Conservation (phyloP, 2,329 filamentous ascomycete species). For the Cladosporium sp. region DNA sequence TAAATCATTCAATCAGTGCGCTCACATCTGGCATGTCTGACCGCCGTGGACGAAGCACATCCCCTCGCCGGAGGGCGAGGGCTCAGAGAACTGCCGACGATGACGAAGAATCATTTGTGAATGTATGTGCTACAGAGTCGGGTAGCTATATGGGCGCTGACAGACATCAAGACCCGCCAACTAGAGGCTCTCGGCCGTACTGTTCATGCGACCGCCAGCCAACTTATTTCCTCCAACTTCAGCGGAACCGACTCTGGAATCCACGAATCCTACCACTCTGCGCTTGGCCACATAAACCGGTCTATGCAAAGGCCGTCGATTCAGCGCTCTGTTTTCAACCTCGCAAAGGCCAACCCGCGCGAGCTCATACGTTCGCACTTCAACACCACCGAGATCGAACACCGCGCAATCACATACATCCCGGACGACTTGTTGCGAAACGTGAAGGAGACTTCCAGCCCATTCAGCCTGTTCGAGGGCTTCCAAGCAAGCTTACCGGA, state of each 20-base stretch:
- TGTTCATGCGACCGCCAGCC: constrained; percentile 86
- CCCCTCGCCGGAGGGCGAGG: constrained; percentile 18
- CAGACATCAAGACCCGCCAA: constrained; percentile 65
- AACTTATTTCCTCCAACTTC: constrained; percentile 59
- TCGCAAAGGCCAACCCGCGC: constrained; percentile 85
- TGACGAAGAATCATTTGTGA: constrained; percentile 14
- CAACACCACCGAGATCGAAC: constrained; percentile 87
- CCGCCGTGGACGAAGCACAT: constrained; percentile 27
- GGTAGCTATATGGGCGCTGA: neutral
- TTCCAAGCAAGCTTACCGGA: constrained; percentile 89
- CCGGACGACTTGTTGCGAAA: constrained; percentile 85
- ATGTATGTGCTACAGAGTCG: neutral
- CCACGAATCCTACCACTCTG: constrained; percentile 68
- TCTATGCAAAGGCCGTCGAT: constrained; percentile 78
- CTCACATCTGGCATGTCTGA: constrained; percentile 19
- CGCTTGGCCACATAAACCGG: constrained; percentile 83
- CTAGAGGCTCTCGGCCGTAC: constrained; percentile 91
- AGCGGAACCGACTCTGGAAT: constrained; percentile 40
- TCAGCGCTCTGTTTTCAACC: constrained; percentile 85
- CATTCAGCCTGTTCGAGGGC: constrained; percentile 92
- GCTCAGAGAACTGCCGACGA: constrained; percentile 1
- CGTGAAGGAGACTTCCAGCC: constrained; percentile 79
- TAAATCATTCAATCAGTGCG: neutral
- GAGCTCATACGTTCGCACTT: constrained; percentile 90
- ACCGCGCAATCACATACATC: constrained; percentile 80